Conservation (phyloP, 768 basidiomycete genomes). For the Agrocybe pediades region DNA sequence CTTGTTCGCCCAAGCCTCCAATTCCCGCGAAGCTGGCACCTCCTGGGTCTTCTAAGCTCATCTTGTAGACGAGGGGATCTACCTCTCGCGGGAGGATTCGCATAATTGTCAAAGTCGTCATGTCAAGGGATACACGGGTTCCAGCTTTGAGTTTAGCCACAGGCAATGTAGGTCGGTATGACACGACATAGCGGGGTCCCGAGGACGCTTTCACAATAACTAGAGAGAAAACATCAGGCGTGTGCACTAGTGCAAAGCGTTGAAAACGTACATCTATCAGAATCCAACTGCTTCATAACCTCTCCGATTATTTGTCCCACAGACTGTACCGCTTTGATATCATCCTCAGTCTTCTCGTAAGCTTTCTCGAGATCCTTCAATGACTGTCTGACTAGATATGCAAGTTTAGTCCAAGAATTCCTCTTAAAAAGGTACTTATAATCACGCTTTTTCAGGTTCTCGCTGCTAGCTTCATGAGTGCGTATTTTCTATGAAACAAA, state of each 20-base stretch:
- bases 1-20: slow-evolving; percentile 94
- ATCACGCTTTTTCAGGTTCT: slow-evolving; percentile 89
- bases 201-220: slow-evolving; percentile 99
- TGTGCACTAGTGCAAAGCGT: not conserved
- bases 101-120: slow-evolving; percentile 99
- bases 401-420: no score
- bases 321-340: slow-evolving; percentile 98
- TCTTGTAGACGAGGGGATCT: slow-evolving; percentile 98
- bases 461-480: slow-evolving; percentile 83
- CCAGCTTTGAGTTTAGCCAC: slow-evolving; percentile 89
- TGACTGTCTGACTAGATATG: slow-evolving; percentile 79
- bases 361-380: slow-evolving; percentile 87
- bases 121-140: slow-evolving; percentile 95
- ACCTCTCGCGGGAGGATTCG: slow-evolving; percentile 97
- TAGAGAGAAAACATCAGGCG: slow-evolving; percentile 25
- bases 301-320: slow-evolving; percentile 99
- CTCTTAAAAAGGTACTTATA: slow-evolving; percentile 13
- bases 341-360: slow-evolving; percentile 95
- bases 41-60: slow-evolving; percentile 98
- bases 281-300: slow-evolving; percentile 97
- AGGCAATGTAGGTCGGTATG: slow-evolving; percentile 92
- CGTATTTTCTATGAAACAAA: slow-evolving; percentile 82
- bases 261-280: slow-evolving; percentile 83
- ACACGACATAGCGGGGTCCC: slow-evolving; percentile 97
- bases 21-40: slow-evolving; percentile 96